Conservation (phyloP, 2,329 filamentous ascomycete species). For the Colletotrichum somersetense region DNA sequence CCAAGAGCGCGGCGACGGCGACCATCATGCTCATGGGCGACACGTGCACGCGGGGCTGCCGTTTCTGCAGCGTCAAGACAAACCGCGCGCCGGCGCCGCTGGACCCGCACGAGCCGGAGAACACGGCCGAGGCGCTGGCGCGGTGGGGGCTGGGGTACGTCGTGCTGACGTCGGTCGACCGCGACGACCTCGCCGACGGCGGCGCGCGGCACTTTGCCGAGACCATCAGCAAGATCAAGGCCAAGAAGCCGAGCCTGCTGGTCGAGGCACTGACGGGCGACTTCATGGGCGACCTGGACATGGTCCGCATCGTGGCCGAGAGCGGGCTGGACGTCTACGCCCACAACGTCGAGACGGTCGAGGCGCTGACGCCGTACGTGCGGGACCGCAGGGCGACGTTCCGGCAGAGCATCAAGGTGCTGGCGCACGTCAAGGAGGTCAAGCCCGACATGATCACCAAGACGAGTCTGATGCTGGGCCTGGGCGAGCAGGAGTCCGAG, state of each 20-base stretch:
- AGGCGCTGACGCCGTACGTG: slow-evolving; percentile 89
- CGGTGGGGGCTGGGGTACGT: slow-evolving; percentile 97
- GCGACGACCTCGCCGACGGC: slow-evolving; percentile 91
- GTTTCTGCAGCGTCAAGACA: slow-evolving; percentile 98
- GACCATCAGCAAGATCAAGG: slow-evolving; percentile 94
- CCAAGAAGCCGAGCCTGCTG: slow-evolving; percentile 80
- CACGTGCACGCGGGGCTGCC: slow-evolving; percentile 94
- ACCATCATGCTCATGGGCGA: slow-evolving; percentile 99
- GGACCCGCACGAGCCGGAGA: slow-evolving; percentile 95
- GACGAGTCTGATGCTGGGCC: slow-evolving; percentile 95
- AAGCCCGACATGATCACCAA: slow-evolving; percentile 89
- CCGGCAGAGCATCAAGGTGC: slow-evolving; percentile 83
- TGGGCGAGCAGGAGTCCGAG: slow-evolving; percentile 92
- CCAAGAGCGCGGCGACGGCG: slow-evolving; percentile 91
- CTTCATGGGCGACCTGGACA: slow-evolving; percentile 85
- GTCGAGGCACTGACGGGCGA: slow-evolving; percentile 91
- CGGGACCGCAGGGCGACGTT: slow-evolving; percentile 92
- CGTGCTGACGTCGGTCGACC: slow-evolving; percentile 92
- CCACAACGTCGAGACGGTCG: slow-evolving; percentile 96
- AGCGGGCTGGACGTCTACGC: slow-evolving; percentile 96
- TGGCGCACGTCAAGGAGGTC: slow-evolving; percentile 84
- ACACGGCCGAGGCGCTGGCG: slow-evolving; percentile 92
- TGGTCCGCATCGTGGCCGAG: slow-evolving; percentile 85
- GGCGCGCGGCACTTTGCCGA: slow-evolving; percentile 92
- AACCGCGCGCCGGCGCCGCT: slow-evolving; percentile 79